These are phyloP conservation scores for Sherardia arvensis DNA, from an alignment of 257 asterid species.

Conservation along the genomic window DNA sequence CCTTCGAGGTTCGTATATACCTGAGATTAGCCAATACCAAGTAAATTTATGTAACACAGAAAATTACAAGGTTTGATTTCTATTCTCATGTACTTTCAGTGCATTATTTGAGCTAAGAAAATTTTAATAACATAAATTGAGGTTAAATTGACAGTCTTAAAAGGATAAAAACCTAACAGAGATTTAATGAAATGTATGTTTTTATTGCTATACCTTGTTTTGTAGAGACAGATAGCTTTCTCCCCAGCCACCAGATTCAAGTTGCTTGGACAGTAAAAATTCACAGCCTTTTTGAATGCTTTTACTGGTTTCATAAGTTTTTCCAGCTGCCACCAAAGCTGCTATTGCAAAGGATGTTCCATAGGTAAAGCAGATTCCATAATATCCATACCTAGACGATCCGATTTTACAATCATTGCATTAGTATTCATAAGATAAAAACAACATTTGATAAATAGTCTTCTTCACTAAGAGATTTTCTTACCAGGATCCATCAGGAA, in stretches of 20 bases:
- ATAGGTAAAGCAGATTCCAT: constrained; percentile 73
- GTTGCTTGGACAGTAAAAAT: constrained; percentile 61
- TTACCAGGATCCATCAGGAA: constrained; percentile 65
- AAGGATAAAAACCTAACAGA: too few relatives aligned
- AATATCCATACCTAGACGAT: constrained; percentile 50
- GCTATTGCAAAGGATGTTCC: constrained; percentile 73
- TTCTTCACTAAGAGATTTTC: not conserved
- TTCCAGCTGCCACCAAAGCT: constrained; percentile 45
- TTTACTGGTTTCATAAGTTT: constrained; percentile 31
- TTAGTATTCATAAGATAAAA: not conserved
- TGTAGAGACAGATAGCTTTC: constrained; percentile 67
- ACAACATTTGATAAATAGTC: too few relatives aligned
- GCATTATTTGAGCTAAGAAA: too few relatives aligned
- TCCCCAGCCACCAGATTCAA: constrained; percentile 73
- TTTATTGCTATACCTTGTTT: constrained; percentile 27
- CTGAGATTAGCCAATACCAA: constrained; percentile 21
- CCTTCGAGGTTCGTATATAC: constrained; percentile 43
- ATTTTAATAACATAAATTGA: too few relatives aligned
- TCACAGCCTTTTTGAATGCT: constrained; percentile 48
- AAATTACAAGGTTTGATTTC: too few relatives aligned
- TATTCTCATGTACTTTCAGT: too few relatives aligned
- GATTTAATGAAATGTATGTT: not conserved
- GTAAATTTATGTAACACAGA: not conserved
- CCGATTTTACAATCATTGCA: too few relatives aligned
- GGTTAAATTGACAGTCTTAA: too few relatives aligned